A percentile compares a stretch with the other conserved stretches of the same genome.
phyloP scores from a whole-genome alignment of 768 basidiomycete species.

The Phylloporus scabripes region DNA sequence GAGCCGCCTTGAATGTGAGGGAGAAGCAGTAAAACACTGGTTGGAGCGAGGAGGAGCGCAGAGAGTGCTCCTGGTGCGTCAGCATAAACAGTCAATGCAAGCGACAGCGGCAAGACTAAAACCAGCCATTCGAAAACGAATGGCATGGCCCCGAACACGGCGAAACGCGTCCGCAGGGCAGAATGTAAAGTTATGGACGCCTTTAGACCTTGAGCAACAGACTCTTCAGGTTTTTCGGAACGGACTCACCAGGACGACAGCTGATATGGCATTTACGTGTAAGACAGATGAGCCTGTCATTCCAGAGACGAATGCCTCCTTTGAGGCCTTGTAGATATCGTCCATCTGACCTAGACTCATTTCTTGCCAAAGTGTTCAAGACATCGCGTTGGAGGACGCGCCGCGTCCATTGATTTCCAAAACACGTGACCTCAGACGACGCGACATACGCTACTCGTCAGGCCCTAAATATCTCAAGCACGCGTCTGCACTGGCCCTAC shows the following conservation, averaged over 20 bases:
- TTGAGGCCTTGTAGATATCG: slow-evolving; percentile 60
- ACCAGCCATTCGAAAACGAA: slow-evolving; percentile 54
- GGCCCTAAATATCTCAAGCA: not conserved
- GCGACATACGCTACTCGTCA: not conserved
- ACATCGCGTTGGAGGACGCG: too few relatives aligned
- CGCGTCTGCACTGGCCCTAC: slow-evolving; percentile 40
- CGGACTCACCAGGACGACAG: slow-evolving; percentile 54
- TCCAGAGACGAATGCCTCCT: slow-evolving; percentile 79
- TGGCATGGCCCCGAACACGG: slow-evolving; percentile 32
- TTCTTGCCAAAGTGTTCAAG: not conserved
- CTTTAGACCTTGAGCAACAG: slow-evolving; percentile 37
- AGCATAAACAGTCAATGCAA: slow-evolving; percentile 77
- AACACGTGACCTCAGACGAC: slow-evolving; percentile 15
- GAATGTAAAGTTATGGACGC: slow-evolving; percentile 69
- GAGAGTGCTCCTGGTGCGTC: slow-evolving; percentile 49
- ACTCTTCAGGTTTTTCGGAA: not conserved
- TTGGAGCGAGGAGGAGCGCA: slow-evolving; percentile 42
- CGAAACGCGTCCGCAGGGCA: slow-evolving; percentile 46
- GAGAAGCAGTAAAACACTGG: slow-evolving; percentile 39
- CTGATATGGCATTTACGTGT: slow-evolving; percentile 65
- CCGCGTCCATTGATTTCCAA: not conserved
- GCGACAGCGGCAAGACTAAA: slow-evolving; percentile 70
- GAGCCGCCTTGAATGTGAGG: slow-evolving; percentile 40
- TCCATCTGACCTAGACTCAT: slow-evolving; percentile 10
- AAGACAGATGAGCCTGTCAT: slow-evolving; percentile 63